Base-by-base conservation (phyloP, 495 filamentous ascomycete genomes). In the Elaphomyces granulatus region DNA sequence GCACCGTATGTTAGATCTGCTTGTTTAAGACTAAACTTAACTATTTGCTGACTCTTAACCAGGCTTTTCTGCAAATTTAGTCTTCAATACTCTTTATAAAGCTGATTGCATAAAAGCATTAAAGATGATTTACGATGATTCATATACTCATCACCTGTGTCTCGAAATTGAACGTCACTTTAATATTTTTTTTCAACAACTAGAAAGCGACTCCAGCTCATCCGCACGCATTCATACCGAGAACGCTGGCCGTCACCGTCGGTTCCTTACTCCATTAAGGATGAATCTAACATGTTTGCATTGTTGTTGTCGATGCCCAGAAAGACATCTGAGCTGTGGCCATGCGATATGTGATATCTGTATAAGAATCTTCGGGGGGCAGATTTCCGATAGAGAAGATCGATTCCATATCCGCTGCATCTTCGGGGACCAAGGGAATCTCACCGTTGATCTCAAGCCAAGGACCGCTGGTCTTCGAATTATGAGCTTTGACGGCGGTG, bases 401-500 rank as follows among this genome's bases (percentile, higher is more conserved):
- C 41, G 19, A 16, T 43, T 47, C 21, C 26, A 20, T 8, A 14
- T 53, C 14, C 18, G 34, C 7, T 56, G 43, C 35, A 38, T 50
- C 15, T 45, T 52, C 30, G n/a, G n/a, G n/a, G 14, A 41, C 23
- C 26, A 50, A 34, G 28, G 34, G 34, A n/a, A 46, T 21, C 8
- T 50, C 7, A 39, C 31, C 12, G 42, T 51, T 2, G 42, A 45
- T 32, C 8, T 54, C 10, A 58, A 59, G 37, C 58, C 53, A n/a
- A 42, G 34, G 10, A 63, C 54, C 2, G 46, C 55, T 12, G 49
- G 51, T 8, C 37, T 53, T 3, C 19, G 50, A 6, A 38, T 61
- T 3, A 44, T 63, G 8, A 49, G 55, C 39, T 48, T 63, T 32
- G 48, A 63, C 41, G 46, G 51, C 32, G 53, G 55, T 23, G 54